These are phyloP conservation scores for Penicillium decumbens DNA, from an alignment of 2,329 filamentous ascomycete genomes.

Conservation along the genomic window DNA sequence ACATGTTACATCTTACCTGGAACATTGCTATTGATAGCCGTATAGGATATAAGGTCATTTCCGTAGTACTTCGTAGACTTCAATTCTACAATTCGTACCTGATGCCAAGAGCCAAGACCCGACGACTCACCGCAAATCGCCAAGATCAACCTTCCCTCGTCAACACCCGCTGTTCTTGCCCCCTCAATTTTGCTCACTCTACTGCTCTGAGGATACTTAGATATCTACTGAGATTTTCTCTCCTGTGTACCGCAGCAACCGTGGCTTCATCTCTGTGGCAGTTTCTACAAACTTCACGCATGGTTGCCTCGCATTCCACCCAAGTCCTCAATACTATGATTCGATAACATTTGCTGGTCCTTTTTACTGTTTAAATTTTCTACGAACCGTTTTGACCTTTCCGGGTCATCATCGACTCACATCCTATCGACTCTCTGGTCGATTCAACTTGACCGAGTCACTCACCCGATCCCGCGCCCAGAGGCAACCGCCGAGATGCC, in stretches of 20 bases:
- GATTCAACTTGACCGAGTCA: not conserved
- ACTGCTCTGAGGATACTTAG: not conserved
- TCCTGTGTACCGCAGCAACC: not conserved
- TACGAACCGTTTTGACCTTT: not conserved
- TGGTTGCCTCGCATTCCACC: slow-evolving; percentile 13
- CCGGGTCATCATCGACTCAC: not conserved
- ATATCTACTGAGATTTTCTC: not conserved
- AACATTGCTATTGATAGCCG: too few species aligned
- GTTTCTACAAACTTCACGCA: slow-evolving; percentile 8
- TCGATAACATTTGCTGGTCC: slow-evolving; percentile 36
- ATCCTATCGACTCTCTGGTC: not conserved
- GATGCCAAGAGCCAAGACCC: not conserved
- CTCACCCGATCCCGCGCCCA: not conserved
- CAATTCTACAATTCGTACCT: not conserved
- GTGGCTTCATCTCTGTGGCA: not conserved
- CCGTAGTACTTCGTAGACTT: too few species aligned
- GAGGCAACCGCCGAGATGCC: slow-evolving; percentile 47
- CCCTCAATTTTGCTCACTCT: not conserved
- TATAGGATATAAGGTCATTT: not conserved
- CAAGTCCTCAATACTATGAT: slow-evolving; percentile 28
- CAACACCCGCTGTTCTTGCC: not conserved
- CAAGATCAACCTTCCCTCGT: not conserved
- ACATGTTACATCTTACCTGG: too few species aligned
- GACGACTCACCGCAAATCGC: not conserved
- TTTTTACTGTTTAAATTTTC: slow-evolving; percentile 1